Percentiles rank a stretch among this genome's conserved stretches.
These are phyloP conservation scores for Pichiaceae sp. DNA, from an alignment of 1,139 yeast species.

Conservation along the genomic window DNA sequence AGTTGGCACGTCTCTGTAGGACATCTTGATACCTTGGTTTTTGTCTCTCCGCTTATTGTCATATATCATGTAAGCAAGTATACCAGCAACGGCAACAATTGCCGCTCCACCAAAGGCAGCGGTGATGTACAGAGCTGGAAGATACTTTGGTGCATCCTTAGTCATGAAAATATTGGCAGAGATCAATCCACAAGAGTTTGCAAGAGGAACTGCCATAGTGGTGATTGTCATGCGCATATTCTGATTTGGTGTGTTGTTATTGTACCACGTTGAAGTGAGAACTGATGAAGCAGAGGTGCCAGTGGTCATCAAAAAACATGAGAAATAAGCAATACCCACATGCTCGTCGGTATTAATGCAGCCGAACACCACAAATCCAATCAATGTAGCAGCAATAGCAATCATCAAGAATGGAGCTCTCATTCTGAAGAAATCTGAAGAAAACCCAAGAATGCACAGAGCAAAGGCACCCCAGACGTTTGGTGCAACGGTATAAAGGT, in stretches of 20 bases:
- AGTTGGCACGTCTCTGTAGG: slow-evolving; percentile 37
- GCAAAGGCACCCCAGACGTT: slow-evolving; percentile 46
- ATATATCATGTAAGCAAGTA: slow-evolving; percentile 26
- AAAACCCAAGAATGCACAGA: slow-evolving; percentile 33
- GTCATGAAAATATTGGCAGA: slow-evolving; percentile 45
- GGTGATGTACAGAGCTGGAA: slow-evolving; percentile 40
- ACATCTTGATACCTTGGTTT: slow-evolving; percentile 32
- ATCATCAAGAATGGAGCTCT: slow-evolving; percentile 33
- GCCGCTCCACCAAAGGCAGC: slow-evolving; percentile 40
- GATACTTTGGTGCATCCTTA: slow-evolving; percentile 47
- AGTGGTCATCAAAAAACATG: slow-evolving; percentile 44
- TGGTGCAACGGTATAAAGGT: slow-evolving; percentile 49
- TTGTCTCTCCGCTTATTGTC: slow-evolving; percentile 36
- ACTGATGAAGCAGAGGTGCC: slow-evolving; percentile 44
- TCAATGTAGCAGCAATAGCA: slow-evolving; percentile 30
- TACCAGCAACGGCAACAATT: slow-evolving; percentile 25
- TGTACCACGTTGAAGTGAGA: slow-evolving; percentile 42
- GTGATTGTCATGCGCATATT: slow-evolving; percentile 41
- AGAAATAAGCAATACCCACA: slow-evolving; percentile 39
- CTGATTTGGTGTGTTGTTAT: slow-evolving; percentile 40
- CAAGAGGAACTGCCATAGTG: slow-evolving; percentile 43
- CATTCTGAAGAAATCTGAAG: slow-evolving; percentile 35
- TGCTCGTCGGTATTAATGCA: slow-evolving; percentile 32
- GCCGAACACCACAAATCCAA: slow-evolving; percentile 39
- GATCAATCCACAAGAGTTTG: slow-evolving; percentile 51